These are phyloP conservation scores for Acanthamoeba lugdunensis DNA, from an alignment of 208 protist species.

Conservation along the genomic window DNA sequence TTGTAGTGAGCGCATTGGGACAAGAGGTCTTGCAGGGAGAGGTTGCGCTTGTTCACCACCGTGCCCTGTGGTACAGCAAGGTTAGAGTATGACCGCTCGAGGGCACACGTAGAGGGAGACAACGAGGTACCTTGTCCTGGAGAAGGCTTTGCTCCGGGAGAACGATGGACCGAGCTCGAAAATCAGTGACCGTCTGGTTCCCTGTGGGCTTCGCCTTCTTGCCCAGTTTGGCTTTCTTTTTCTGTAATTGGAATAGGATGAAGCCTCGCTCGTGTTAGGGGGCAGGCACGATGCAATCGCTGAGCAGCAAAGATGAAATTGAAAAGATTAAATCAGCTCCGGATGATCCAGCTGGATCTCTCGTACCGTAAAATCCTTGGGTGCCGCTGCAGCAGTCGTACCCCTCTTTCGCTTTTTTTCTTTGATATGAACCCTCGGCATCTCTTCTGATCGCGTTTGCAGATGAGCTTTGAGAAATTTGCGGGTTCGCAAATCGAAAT, in stretches of 20 bases:
- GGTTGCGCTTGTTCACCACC: constrained; percentile 65
- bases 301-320: neutral
- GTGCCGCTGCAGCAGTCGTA: neutral
- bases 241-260: neutral
- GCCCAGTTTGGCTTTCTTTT: constrained; percentile 53
- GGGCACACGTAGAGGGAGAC: neutral
- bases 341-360: too few relatives aligned
- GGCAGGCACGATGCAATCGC: too few relatives aligned
- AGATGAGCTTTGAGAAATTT: neutral
- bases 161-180: constrained; percentile 21
- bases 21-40: constrained; percentile 51
- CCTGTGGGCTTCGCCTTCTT: neutral
- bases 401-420: neutral
- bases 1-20: constrained; percentile 57
- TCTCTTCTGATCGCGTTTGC: neutral
- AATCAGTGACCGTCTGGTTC: constrained; percentile 21
- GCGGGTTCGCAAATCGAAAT: neutral
- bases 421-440: constrained; percentile 2
- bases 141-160: constrained; percentile 63
- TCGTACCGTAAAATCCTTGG: constrained; percentile 26
- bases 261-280: too few relatives aligned
- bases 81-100: neutral
- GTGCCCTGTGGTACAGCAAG: neutral
- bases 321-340: neutral
- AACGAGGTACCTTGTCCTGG: constrained; percentile 42